Evolutionary conservation across 2,329 filamentous ascomycete genomes (phyloP), one percentile per base, ranked within the genome.

Genomic region (Curvularia verruculosa): DNA sequence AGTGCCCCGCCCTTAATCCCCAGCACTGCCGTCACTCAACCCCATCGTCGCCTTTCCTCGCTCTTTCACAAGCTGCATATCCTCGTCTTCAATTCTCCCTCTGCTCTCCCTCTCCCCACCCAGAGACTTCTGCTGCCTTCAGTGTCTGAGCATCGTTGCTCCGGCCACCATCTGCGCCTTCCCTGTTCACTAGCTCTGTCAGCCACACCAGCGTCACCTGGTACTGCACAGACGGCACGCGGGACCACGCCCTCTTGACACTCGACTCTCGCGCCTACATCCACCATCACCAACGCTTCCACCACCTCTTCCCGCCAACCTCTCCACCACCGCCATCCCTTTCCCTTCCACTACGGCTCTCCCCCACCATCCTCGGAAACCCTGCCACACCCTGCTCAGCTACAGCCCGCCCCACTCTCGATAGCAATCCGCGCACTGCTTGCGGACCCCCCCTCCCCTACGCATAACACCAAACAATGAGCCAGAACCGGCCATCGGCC

Each of bases 401-500:
- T 69, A 56, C 69, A 76, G 72, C 65, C 76, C 76, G 63, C 77
- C 74, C 40, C 73, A 68, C 64, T 75, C 75, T 64, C 77, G 73
- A 74, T 78, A 79, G 69, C 75, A 73, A 69, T 69, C 70, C 67
- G 69, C 70, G 68, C 65, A 64, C 24, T 62, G 58, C 66, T 59
- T 63, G 66, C 70, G 67, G 65, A 66, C 54, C 61, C 61, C n/a
- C 26, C 67, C 60, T 65, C 62, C 48, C 60, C 60, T 45, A 63
- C 58, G 65, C 63, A 59, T 62, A 62, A 55, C 65, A 59, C 63
- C 66, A 65, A 67, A 75, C 78, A 78, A 96, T 96, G 92, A 92
- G 91, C 84, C 89, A 92, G 81, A 95, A 89, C 83, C 87, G 93
- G 84, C 90, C 93, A 79, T 90, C 91, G 84, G 89, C 92, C 76